phyloP scores from a whole-genome alignment of 495 filamentous ascomycete genomes.

The Aspergillus leporis region DNA sequence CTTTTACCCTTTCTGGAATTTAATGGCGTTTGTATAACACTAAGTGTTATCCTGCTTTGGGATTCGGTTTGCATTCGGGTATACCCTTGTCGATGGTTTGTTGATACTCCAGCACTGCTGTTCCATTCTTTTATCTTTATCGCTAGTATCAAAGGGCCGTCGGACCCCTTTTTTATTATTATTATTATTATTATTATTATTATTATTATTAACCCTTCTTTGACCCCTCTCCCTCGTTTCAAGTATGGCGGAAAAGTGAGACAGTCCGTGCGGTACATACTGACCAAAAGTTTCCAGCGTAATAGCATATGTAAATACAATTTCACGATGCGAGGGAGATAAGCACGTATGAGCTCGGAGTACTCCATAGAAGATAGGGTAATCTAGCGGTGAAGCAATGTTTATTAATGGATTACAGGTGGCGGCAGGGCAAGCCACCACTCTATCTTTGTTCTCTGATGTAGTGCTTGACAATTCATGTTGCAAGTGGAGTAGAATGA shows the following conservation, averaged over 20 bases:
- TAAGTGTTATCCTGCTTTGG: constrained; percentile 5
- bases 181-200: constrained; percentile 8
- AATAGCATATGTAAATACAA: not conserved
- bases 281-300: not conserved
- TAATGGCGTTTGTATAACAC: constrained; percentile 3
- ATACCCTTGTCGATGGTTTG: constrained; percentile 15
- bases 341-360: not conserved
- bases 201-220: constrained; percentile 4
- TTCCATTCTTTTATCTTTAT: not conserved
- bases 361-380: not conserved
- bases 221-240: not conserved
- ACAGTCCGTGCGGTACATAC: not conserved
- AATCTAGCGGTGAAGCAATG: not conserved
- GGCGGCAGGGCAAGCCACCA: not conserved
- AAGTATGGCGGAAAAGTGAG: not conserved
- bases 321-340: not conserved
- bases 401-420: not conserved
- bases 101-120: not conserved
- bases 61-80: constrained; percentile 8
- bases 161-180: not conserved
- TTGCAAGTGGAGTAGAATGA: not conserved
- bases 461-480: not conserved
- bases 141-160: not conserved
- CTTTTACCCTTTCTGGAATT: not conserved
- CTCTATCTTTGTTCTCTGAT: not conserved